Conservation (phyloP, 2,329 filamentous ascomycete genomes). For the Lasiodiplodia sp. region DNA sequence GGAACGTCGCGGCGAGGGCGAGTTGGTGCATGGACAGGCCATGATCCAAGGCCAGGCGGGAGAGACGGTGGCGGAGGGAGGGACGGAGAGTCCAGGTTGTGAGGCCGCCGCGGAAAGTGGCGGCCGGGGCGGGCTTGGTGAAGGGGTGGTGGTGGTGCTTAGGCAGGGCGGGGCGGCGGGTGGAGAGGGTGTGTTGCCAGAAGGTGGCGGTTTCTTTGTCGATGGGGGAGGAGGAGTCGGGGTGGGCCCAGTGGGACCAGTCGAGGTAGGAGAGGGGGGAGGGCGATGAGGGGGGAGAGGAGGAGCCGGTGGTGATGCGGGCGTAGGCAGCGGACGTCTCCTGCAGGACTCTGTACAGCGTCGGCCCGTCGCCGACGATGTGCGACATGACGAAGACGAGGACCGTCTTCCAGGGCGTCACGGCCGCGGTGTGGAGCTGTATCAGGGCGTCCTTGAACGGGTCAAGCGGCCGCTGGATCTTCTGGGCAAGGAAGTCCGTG, state of each 20-base stretch:
- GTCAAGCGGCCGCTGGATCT: constrained; percentile 12
- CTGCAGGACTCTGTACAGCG: constrained; percentile 9
- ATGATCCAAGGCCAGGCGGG: background rate
- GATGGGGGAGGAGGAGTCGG: background rate
- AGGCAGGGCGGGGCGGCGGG: background rate
- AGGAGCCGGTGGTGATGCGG: background rate
- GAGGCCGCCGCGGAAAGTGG: background rate
- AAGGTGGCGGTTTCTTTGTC: background rate
- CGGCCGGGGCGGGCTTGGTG: background rate
- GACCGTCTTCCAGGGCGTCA: constrained; percentile 1
- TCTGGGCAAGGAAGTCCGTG: constrained; percentile 1
- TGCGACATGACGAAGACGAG: constrained; percentile 24
- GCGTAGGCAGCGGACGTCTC: constrained; percentile 5
- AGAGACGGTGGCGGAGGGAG: background rate
- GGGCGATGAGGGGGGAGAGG: background rate
- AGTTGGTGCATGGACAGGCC: constrained; percentile 15
- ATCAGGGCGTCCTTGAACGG: background rate
- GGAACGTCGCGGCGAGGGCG: constrained; percentile 11
- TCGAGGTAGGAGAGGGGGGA: background rate
- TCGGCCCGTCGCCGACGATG: constrained; percentile 19
- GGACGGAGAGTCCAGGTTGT: background rate
- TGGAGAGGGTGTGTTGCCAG: background rate
- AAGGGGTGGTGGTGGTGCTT: background rate
- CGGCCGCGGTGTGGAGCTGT: constrained; percentile 7
- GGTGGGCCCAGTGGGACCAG: background rate